Evolutionary conservation across 2,329 filamentous ascomycete species (phyloP).

Genomic region (Fusarium xyrophilum): DNA sequence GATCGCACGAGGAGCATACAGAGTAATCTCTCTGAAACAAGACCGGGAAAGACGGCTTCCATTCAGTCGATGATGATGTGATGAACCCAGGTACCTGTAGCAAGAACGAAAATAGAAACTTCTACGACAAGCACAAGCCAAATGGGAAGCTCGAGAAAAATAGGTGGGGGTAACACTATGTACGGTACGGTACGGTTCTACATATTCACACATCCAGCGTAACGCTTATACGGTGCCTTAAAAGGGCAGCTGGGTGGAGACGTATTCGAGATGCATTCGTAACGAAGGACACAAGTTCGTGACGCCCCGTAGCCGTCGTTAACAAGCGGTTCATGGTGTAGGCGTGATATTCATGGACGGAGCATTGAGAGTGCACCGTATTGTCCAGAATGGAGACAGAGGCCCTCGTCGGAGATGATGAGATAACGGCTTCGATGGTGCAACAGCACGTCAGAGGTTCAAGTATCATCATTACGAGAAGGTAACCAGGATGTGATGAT

Average conservation of each 20-base stretch:
- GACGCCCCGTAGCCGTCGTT: constrained; percentile 21
- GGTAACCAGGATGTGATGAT: background rate
- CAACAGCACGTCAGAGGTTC: constrained; percentile 8
- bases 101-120: constrained; percentile 36
- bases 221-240: constrained; percentile 24
- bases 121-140: constrained; percentile 19
- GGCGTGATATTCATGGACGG: background rate
- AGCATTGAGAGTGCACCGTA: background rate
- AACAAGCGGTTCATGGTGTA: constrained; percentile 7
- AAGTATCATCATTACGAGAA: background rate
- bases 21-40: constrained; percentile 14
- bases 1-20: background rate
- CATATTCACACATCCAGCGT: background rate
- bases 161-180: constrained; percentile 32
- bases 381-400: background rate
- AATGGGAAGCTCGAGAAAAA: constrained; percentile 19
- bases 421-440: constrained; percentile 13
- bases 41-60: constrained; percentile 25
- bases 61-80: background rate
- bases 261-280: background rate
- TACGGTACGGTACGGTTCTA: background rate
- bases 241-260: constrained; percentile 33
- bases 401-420: constrained; percentile 3
- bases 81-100: background rate
- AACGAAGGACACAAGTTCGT: constrained; percentile 19